Evolutionary conservation across 179 eudicot species (phyloP).

Genomic region (Camellia oleifera): DNA sequence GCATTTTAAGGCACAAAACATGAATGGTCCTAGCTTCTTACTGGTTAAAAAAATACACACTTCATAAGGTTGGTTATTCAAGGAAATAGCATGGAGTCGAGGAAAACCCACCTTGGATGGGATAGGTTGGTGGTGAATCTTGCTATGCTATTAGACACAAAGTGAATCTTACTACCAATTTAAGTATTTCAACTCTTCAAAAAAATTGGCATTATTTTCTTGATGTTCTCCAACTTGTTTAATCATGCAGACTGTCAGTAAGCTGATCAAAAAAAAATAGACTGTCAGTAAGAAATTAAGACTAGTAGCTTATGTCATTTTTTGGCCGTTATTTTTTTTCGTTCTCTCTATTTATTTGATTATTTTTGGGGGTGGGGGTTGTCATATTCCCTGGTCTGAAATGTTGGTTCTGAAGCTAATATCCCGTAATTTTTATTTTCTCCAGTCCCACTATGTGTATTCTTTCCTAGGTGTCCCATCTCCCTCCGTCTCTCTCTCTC

Average conservation of each 20-base stretch:
- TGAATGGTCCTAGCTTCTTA: not conserved
- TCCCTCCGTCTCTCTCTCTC: slow-evolving; percentile 3
- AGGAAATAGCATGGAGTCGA: not conserved
- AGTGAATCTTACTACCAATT: not conserved
- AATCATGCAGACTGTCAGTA: too few relatives aligned
- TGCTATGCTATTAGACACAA: not conserved
- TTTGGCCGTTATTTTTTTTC: not conserved
- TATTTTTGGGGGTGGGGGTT: not conserved
- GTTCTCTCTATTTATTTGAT: too few relatives aligned
- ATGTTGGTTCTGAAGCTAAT: not conserved
- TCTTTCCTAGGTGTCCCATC: not conserved
- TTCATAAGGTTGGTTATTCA: not conserved
- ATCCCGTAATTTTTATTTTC: not conserved
- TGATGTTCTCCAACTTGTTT: not conserved
- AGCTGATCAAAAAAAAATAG: too few relatives aligned
- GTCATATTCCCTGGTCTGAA: not conserved
- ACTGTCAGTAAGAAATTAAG: not conserved
- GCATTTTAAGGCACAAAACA: not conserved
- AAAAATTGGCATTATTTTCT: not conserved
- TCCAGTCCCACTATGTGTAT: not conserved
- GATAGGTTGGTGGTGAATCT: not conserved
- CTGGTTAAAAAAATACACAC: not conserved
- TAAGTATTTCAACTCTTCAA: too few relatives aligned
- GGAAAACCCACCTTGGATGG: not conserved
- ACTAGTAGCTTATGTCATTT: not conserved